phyloP scores from a whole-genome alignment of 2,329 filamentous ascomycete species.

The Venturia nashicola region DNA sequence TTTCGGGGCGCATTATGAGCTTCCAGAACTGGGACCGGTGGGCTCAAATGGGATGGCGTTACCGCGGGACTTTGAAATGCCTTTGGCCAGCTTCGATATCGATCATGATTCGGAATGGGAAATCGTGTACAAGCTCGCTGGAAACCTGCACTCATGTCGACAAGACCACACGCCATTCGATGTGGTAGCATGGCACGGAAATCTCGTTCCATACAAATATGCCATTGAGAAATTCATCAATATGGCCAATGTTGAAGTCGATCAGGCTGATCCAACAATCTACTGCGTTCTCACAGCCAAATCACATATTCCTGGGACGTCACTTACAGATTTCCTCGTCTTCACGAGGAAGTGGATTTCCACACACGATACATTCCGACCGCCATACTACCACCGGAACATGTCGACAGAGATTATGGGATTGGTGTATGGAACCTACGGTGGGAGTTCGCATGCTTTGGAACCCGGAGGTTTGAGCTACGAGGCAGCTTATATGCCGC shows the following conservation, averaged over 20 bases:
- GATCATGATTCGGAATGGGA: slow-evolving; percentile 10
- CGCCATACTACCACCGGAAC: slow-evolving; percentile 31
- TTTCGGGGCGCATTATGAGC: slow-evolving; percentile 12
- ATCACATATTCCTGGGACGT: slow-evolving; percentile 20
- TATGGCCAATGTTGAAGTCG: slow-evolving; percentile 26
- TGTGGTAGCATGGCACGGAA: slow-evolving; percentile 14
- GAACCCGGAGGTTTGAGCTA: slow-evolving; percentile 4
- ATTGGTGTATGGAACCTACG: slow-evolving; percentile 16
- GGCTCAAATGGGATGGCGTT: slow-evolving; percentile 12
- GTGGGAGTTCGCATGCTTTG: slow-evolving; percentile 3
- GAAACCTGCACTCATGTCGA: slow-evolving; percentile 9
- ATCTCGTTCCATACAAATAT: slow-evolving; percentile 22
- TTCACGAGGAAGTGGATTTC: slow-evolving; percentile 29
- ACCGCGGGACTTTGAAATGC: slow-evolving; percentile 13
- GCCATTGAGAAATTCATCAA: slow-evolving; percentile 29
- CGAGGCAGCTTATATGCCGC: slow-evolving; percentile 7
- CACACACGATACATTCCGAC: slow-evolving; percentile 27
- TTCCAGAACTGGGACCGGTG: slow-evolving; percentile 13
- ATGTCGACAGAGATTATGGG: slow-evolving; percentile 28
- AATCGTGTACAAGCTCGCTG: slow-evolving; percentile 12
- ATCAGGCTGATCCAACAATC: slow-evolving; percentile 29
- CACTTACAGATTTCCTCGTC: slow-evolving; percentile 26
- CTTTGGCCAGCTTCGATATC: slow-evolving; percentile 12
- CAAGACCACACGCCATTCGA: slow-evolving; percentile 13
- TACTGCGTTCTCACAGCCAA: slow-evolving; percentile 29